Conservation (phyloP, 139 green algal genomes). For the Microglena sp. region DNA sequence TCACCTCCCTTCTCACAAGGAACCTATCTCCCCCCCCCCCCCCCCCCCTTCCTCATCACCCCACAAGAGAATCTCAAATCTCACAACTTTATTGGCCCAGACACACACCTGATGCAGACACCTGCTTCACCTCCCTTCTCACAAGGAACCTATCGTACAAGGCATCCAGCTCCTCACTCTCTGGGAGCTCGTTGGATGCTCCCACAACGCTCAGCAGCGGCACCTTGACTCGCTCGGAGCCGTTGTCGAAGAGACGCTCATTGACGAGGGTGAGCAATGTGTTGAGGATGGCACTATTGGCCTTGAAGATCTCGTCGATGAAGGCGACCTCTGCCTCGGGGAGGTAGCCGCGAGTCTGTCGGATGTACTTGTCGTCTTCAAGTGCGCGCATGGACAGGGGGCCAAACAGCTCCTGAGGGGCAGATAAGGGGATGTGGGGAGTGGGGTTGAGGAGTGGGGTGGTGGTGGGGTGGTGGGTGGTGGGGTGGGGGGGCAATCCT, state of each 20-base stretch:
- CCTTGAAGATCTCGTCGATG: slow-evolving; percentile 80
- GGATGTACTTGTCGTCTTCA: slow-evolving; percentile 83
- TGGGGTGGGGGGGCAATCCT: slow-evolving; percentile 88
- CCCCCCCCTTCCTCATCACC: too few relatives aligned
- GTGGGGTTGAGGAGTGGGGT: not conserved
- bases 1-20: slow-evolving; percentile 73
- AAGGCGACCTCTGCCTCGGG: slow-evolving; percentile 74
- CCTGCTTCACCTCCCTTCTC: slow-evolving; percentile 21
- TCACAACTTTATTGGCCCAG: too few relatives aligned
- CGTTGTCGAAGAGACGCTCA: slow-evolving; percentile 92
- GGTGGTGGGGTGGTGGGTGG: too few relatives aligned
- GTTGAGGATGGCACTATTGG: slow-evolving; percentile 91
- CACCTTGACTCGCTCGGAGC: slow-evolving; percentile 51
- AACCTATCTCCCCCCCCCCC: too few relatives aligned
- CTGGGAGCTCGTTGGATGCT: slow-evolving; percentile 79
- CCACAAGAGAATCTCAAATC: too few relatives aligned
- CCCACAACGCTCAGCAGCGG: slow-evolving; percentile 27
- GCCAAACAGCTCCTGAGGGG: slow-evolving; percentile 79
- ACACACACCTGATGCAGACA: too few relatives aligned
- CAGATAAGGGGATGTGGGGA: not conserved
- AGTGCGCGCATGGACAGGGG: slow-evolving; percentile 79
- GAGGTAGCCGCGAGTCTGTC: slow-evolving; percentile 84
- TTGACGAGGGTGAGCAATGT: slow-evolving; percentile 89
- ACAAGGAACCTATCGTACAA: slow-evolving; percentile 91
- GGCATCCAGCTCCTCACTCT: slow-evolving; percentile 83